Evolutionary conservation across 2,329 filamentous ascomycete species (phyloP).

Genomic region (Septoria petroselini): DNA sequence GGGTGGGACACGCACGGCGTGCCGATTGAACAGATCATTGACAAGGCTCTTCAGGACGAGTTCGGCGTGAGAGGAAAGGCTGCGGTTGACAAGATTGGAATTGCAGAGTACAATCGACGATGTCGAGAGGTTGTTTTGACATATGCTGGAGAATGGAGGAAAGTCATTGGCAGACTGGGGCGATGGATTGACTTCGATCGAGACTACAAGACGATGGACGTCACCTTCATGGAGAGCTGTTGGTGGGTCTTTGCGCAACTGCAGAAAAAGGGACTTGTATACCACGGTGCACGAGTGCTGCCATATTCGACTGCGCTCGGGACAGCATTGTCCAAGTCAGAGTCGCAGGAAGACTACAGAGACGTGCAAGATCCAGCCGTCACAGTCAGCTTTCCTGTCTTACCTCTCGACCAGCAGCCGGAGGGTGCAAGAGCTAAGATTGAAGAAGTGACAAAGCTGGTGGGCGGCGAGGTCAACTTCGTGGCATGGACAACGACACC

Average conservation of each 20-base stretch:
- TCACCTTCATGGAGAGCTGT: constrained; percentile 89
- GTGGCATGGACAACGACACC: constrained; percentile 90
- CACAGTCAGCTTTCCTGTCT: constrained; percentile 80
- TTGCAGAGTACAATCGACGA: constrained; percentile 86
- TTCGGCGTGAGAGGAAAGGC: constrained; percentile 83
- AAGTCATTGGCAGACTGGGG: constrained; percentile 81
- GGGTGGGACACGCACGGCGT: constrained; percentile 96
- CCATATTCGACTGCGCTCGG: constrained; percentile 89
- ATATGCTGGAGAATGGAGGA: constrained; percentile 80
- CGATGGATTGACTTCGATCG: constrained; percentile 98
- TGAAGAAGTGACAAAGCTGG: constrained; percentile 33
- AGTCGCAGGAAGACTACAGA: constrained; percentile 92
- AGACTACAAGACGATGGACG: constrained; percentile 97
- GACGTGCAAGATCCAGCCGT: constrained; percentile 88
- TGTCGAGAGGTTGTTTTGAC: constrained; percentile 92
- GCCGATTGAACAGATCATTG: constrained; percentile 94
- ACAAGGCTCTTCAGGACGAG: constrained; percentile 66
- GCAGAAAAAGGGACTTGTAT: constrained; percentile 84
- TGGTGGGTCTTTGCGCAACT: constrained; percentile 98
- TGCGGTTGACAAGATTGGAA: constrained; percentile 79
- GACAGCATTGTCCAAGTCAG: constrained; percentile 88
- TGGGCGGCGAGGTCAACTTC: constrained; percentile 61
- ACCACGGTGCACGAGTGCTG: constrained; percentile 89
- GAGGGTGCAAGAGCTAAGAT: constrained; percentile 32
- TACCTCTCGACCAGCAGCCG: constrained; percentile 41